Conservation (phyloP, 2,329 filamentous ascomycete genomes). For the Colletotrichum cordylinicola region DNA sequence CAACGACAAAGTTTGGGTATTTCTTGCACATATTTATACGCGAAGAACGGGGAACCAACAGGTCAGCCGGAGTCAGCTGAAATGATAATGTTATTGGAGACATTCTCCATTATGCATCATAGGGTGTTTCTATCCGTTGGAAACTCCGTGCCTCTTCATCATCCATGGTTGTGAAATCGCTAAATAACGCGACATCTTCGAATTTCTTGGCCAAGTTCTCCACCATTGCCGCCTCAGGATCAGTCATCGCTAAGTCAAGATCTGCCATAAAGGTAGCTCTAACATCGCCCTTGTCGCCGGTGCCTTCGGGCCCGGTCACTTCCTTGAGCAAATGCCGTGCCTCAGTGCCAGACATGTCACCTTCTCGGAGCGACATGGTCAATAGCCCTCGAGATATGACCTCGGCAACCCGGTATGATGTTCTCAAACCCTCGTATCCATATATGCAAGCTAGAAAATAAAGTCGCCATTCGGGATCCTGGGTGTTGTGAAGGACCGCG, state of each 20-base stretch:
- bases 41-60: not conserved
- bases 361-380: constrained; percentile 38
- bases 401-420: constrained; percentile 40
- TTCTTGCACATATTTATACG: not conserved
- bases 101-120: not conserved
- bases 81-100: not conserved
- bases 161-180: constrained; percentile 29
- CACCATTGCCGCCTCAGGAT: constrained; percentile 36
- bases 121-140: not conserved
- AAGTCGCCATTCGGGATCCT: constrained; percentile 35
- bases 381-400: constrained; percentile 38
- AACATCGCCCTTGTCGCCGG: constrained; percentile 27
- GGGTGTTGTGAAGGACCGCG: constrained; percentile 34
- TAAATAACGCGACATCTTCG: constrained; percentile 36
- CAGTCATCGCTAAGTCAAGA: constrained; percentile 37
- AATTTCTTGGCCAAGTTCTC: constrained; percentile 39
- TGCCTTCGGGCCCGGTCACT: constrained; percentile 30
- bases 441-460: constrained; percentile 45
- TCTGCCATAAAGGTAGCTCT: constrained; percentile 43
- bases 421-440: constrained; percentile 39
- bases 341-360: constrained; percentile 31
- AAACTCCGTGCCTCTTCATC: not conserved
- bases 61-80: not conserved
- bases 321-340: constrained; percentile 35
- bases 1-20: not conserved